Evolutionary conservation across 371 early-diverging fungal species (phyloP).

Genomic region (Mortierella sp.): DNA sequence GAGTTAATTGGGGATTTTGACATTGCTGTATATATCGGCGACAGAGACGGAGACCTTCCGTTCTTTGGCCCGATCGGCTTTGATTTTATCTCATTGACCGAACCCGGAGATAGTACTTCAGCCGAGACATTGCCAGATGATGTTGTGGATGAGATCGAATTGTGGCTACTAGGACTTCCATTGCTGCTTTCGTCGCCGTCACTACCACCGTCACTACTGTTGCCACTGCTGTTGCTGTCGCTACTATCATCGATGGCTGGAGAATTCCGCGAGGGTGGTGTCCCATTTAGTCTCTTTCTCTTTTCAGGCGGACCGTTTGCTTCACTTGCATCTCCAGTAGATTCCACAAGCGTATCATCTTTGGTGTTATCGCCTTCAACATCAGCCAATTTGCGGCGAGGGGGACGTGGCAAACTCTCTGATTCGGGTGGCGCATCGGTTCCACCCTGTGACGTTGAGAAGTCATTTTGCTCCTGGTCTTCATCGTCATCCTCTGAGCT

Average conservation of each 20-base stretch:
- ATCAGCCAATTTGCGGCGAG: not conserved
- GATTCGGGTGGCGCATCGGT: not conserved
- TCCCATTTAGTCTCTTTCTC: slow-evolving; percentile 2
- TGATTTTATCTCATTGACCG: not conserved
- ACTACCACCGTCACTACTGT: not conserved
- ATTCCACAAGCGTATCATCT: not conserved
- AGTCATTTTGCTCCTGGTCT: slow-evolving; percentile 15
- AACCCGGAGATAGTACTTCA: not conserved
- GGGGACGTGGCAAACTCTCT: not conserved
- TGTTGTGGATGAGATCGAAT: not conserved
- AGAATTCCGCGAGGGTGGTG: not conserved
- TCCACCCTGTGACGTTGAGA: not conserved
- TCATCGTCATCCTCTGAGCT: slow-evolving; percentile 72
- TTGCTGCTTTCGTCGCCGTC: not conserved
- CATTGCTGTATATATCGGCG: not conserved
- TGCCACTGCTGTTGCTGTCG: not conserved
- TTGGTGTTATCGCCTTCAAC: not conserved
- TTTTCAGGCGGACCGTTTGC: slow-evolving; percentile 3
- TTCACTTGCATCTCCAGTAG: not conserved
- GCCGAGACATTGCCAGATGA: slow-evolving; percentile 1
- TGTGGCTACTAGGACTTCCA: not conserved
- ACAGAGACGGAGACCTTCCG: not conserved
- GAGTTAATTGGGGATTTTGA: not conserved
- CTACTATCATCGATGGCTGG: not conserved
- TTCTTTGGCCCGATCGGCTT: not conserved